Conservation (phyloP, 805 yeast genomes). For the Monosporozyma servazzii region DNA sequence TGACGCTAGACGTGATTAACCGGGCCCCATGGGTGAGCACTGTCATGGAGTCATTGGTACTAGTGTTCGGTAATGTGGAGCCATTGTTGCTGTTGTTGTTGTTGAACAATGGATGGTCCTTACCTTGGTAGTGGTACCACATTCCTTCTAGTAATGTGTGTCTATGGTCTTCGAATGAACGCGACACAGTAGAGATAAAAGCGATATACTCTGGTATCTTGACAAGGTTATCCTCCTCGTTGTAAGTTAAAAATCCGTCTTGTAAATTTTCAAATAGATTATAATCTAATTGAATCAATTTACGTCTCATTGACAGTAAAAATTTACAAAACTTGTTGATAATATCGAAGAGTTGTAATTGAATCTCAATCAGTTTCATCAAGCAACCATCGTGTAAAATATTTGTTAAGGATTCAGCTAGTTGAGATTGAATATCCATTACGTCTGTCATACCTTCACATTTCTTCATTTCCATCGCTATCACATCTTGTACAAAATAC, state of each 20-base stretch:
- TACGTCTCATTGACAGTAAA: slow-evolving; percentile 19
- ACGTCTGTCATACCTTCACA: slow-evolving; percentile 3
- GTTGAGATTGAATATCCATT: slow-evolving; percentile 12
- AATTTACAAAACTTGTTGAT: slow-evolving; percentile 27
- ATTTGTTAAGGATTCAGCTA: slow-evolving; percentile 22
- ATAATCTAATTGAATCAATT: slow-evolving; percentile 15
- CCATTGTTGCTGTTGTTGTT: background rate
- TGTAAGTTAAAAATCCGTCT: slow-evolving; percentile 3
- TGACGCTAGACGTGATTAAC: background rate
- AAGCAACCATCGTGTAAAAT: slow-evolving; percentile 18
- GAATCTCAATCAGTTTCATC: slow-evolving; percentile 21
- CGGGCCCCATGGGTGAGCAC: background rate
- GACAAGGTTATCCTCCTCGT: slow-evolving; percentile 11
- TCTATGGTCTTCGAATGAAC: slow-evolving; percentile 11
- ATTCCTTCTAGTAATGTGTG: slow-evolving; percentile 16
- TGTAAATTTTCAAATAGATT: slow-evolving; percentile 6
- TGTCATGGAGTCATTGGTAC: background rate
- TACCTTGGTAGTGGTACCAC: slow-evolving; percentile 9
- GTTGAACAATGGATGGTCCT: background rate
- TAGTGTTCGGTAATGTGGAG: background rate
- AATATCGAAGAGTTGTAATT: slow-evolving; percentile 25
- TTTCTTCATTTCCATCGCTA: slow-evolving; percentile 14
- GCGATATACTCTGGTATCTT: slow-evolving; percentile 8
- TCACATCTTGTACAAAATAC: slow-evolving; percentile 20
- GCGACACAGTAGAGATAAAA: slow-evolving; percentile 9